Base-by-base conservation (phyloP, 495 filamentous ascomycete genomes). In the Geopyxis carbonaria region DNA sequence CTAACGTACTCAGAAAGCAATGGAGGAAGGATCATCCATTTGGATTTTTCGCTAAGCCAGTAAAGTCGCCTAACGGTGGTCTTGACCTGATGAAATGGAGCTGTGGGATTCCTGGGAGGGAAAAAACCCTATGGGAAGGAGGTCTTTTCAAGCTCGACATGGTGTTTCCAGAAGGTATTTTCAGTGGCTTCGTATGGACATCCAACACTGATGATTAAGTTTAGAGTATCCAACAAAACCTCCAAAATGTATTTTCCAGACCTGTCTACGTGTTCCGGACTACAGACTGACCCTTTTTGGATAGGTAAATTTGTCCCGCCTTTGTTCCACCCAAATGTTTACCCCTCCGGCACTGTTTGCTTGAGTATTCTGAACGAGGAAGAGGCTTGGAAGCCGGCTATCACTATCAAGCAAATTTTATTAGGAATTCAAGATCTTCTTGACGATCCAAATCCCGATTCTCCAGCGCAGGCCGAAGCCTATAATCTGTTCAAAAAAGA, bases 251-350 rank as follows among this genome's bases (percentile, higher is more conserved):
- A 71, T 42, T 72, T 65, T 22, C 18, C 16, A 22, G 25, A 35
- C 30, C 16, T 42, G 34, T 28, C 13, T n/a, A 22, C n/a, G n/a
- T n/a, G n/a, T n/a, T n/a, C n/a, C n/a, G n/a, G n/a, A n/a, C n/a
- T n/a, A 13, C 37, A 38, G 9, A 38, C 21, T 16, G 31, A n/a
- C 32, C 42, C 20, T 4, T 37, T 6, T 37, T 47, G n/a, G n/a
- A 30, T 48, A 95, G 87, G 87, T 75, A 93, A 93, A 72, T 99
- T 99, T 51, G 69, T 75, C 1, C 89, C 89, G 5, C 85, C 89
- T 2, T 77, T 99, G 10, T 99, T 95, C 66, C 89, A 99, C 57
- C 89, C 89, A 0, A 99, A 99, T 55, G 91, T 99, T 51, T 99
- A 99, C 57, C 89, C 89, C 1, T 94, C 87, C 2, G 91, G 89